Evolutionary conservation across 257 asterid genomes (phyloP).

Genomic region (Solanum chilense): DNA sequence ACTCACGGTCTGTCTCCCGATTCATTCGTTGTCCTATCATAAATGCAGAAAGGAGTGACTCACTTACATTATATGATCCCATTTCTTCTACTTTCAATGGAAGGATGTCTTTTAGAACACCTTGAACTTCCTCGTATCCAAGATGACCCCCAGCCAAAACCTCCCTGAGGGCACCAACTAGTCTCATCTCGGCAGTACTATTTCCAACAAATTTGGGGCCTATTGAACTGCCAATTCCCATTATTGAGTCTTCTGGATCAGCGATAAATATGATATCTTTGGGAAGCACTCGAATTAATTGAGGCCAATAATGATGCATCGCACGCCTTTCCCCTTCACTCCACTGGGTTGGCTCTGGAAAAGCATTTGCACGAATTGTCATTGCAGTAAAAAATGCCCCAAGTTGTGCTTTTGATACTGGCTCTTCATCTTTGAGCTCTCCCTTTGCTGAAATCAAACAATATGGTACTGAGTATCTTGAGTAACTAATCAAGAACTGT

Average conservation of each 20-base stretch:
- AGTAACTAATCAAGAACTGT: not conserved
- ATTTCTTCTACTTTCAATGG: slow-evolving; percentile 33
- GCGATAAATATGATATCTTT: slow-evolving; percentile 71
- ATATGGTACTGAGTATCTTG: not conserved
- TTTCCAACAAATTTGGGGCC: slow-evolving; percentile 76
- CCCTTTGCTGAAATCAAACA: slow-evolving; percentile 44
- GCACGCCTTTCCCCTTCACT: slow-evolving; percentile 94
- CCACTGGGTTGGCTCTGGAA: slow-evolving; percentile 95
- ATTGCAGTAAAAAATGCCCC: slow-evolving; percentile 93
- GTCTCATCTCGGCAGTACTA: slow-evolving; percentile 81
- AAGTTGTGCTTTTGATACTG: slow-evolving; percentile 76
- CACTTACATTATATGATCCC: slow-evolving; percentile 33
- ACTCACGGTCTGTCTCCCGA: slow-evolving; percentile 89
- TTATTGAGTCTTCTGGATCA: slow-evolving; percentile 86
- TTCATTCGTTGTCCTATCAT: slow-evolving; percentile 90
- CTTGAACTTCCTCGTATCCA: slow-evolving; percentile 96
- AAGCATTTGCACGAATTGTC: slow-evolving; percentile 86
- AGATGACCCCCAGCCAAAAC: slow-evolving; percentile 94
- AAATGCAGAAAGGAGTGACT: slow-evolving; percentile 73
- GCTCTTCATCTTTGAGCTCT: slow-evolving; percentile 63
- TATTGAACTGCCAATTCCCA: slow-evolving; percentile 71
- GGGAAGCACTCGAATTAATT: slow-evolving; percentile 60
- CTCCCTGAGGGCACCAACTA: slow-evolving; percentile 95
- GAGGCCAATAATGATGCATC: slow-evolving; percentile 81
- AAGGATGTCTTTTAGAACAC: slow-evolving; percentile 76